Conservation (phyloP, 2,329 filamentous ascomycete species). For the Pseudophaeomoniella oleicola region DNA sequence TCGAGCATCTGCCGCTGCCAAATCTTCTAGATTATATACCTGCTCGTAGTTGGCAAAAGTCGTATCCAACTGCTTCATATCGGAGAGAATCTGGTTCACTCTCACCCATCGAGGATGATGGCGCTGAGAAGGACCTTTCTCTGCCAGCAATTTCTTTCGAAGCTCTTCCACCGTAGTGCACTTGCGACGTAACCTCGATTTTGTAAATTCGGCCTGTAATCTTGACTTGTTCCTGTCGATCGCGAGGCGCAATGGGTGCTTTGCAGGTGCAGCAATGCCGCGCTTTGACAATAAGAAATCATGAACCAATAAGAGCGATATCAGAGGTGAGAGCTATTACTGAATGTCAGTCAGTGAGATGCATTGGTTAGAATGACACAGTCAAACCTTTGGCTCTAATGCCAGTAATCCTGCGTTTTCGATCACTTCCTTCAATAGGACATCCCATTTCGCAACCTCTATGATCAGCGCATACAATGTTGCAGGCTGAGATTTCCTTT, state of each 20-base stretch:
- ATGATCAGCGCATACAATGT: slow-evolving; percentile 78
- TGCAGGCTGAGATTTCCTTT: slow-evolving; percentile 60
- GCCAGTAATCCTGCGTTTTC: slow-evolving; percentile 62
- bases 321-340: slow-evolving; percentile 57
- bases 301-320: slow-evolving; percentile 72
- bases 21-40: slow-evolving; percentile 40
- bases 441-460: slow-evolving; percentile 84
- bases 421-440: slow-evolving; percentile 75
- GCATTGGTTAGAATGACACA: not conserved
- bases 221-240: slow-evolving; percentile 72
- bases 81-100: slow-evolving; percentile 65
- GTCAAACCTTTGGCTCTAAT: slow-evolving; percentile 66
- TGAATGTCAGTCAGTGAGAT: slow-evolving; percentile 22
- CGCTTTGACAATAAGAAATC: slow-evolving; percentile 70
- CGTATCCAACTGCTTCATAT: slow-evolving; percentile 55
- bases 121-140: slow-evolving; percentile 27
- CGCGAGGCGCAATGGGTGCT: slow-evolving; percentile 61
- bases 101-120: slow-evolving; percentile 82
- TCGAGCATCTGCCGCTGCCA: slow-evolving; percentile 29
- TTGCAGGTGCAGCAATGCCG: slow-evolving; percentile 67
- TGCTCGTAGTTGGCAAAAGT: slow-evolving; percentile 55
- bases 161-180: slow-evolving; percentile 55
- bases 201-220: slow-evolving; percentile 67
- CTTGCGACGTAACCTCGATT: slow-evolving; percentile 58
- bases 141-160: slow-evolving; percentile 18